phyloP scores from a whole-genome alignment of 805 yeast species.

The Teunomyces atbi region DNA sequence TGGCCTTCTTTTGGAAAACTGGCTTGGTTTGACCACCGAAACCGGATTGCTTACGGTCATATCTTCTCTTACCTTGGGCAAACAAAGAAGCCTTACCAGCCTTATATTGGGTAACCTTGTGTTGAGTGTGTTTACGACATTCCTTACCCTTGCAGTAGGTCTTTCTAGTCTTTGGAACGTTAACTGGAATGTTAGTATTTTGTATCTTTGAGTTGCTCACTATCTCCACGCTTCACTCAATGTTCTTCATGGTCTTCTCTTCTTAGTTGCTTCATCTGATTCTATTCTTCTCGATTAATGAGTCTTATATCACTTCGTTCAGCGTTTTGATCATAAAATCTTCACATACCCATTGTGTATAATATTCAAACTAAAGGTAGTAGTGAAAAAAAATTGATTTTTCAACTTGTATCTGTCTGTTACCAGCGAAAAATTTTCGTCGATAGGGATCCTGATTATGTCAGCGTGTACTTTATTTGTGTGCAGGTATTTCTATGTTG shows the following conservation, averaged over 20 bases:
- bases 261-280: background rate
- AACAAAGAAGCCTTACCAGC: slow-evolving; percentile 99
- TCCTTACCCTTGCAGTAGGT: slow-evolving; percentile 99
- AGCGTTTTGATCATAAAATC: background rate
- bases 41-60: slow-evolving; percentile 99
- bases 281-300: background rate
- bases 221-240: background rate
- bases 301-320: background rate
- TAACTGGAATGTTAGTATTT: slow-evolving; percentile 58
- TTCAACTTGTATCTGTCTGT: slow-evolving; percentile 3
- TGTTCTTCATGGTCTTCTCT: background rate
- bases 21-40: slow-evolving; percentile 99
- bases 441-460: slow-evolving; percentile 3
- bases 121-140: slow-evolving; percentile 99
- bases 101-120: slow-evolving; percentile 99
- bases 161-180: slow-evolving; percentile 99
- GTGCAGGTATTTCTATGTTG: background rate
- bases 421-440: slow-evolving; percentile 4
- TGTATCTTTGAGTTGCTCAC: too few relatives aligned
- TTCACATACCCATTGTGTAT: slow-evolving; percentile 26
- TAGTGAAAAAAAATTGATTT: slow-evolving; percentile 3
- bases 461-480: background rate
- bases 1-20: slow-evolving; percentile 99
- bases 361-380: slow-evolving; percentile 5
- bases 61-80: slow-evolving; percentile 99